phyloP scores from a whole-genome alignment of 2,329 filamentous ascomycete species.

The Alternaria dauci region DNA sequence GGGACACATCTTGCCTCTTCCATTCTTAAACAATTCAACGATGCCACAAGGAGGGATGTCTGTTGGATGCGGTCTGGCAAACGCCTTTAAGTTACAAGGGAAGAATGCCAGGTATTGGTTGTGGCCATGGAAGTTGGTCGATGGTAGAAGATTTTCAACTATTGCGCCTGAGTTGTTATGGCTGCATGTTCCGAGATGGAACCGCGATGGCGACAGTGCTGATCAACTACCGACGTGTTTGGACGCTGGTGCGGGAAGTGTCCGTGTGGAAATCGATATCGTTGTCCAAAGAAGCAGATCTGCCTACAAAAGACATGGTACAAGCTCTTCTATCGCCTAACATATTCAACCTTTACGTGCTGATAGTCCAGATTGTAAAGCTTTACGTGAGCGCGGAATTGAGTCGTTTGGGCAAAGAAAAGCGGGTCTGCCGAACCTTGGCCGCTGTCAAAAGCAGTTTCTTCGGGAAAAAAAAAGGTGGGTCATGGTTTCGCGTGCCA shows the following conservation, averaged over 20 bases:
- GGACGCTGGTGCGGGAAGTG: neutral
- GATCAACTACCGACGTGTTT: neutral
- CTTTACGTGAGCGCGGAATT: constrained; percentile 25
- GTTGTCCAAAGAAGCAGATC: neutral
- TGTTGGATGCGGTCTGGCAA: no score
- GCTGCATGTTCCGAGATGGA: neutral
- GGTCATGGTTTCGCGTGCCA: neutral
- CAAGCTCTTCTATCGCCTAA: neutral
- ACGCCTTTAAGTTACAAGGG: neutral
- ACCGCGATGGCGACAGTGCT: constrained; percentile 1
- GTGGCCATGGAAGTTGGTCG: neutral
- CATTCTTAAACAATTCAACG: neutral
- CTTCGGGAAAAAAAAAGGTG: neutral
- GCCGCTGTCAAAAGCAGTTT: constrained; percentile 1
- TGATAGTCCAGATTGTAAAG: neutral
- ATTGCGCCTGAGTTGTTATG: neutral
- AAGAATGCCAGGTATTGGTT: neutral
- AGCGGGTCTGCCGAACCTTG: constrained; percentile 14
- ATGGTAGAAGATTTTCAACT: neutral
- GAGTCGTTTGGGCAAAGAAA: constrained; percentile 1
- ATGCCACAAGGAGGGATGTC: neutral
- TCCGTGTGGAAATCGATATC: neutral
- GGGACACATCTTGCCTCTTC: neutral
- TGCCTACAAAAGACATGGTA: neutral
- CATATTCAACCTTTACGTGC: neutral